phyloP scores from a whole-genome alignment of 2,329 filamentous ascomycete genomes.

The Knufia fluminis region DNA sequence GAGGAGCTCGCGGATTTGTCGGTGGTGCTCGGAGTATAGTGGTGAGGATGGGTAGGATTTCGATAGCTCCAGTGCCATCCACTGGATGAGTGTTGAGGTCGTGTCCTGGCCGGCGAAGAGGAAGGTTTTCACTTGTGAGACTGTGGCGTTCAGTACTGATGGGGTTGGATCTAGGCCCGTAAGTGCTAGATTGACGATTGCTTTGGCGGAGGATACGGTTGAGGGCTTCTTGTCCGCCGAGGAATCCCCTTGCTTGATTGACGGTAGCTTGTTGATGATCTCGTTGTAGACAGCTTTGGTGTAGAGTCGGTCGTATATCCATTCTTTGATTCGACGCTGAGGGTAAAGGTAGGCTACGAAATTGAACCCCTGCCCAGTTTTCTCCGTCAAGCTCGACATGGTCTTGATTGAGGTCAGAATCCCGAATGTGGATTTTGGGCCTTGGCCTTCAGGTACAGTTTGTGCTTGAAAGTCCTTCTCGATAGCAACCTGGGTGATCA shows the following conservation, averaged over 20 bases:
- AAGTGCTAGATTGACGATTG: slow-evolving; percentile 15
- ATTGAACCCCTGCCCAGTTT: slow-evolving; percentile 14
- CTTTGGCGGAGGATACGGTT: slow-evolving; percentile 8
- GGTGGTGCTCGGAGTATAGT: slow-evolving; percentile 17
- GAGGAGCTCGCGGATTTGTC: slow-evolving; percentile 29
- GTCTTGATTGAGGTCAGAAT: slow-evolving; percentile 13
- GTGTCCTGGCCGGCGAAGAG: slow-evolving; percentile 22
- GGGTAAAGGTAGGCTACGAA: slow-evolving; percentile 12
- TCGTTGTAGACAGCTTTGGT: slow-evolving; percentile 12
- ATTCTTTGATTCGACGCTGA: slow-evolving; percentile 12
- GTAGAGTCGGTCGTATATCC: slow-evolving; percentile 16
- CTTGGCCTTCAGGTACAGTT: slow-evolving; percentile 13
- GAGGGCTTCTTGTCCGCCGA: neutral
- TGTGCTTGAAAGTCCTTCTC: slow-evolving; percentile 22
- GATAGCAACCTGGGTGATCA: slow-evolving; percentile 32
- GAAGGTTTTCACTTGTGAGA: slow-evolving; percentile 20
- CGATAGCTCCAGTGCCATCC: slow-evolving; percentile 17
- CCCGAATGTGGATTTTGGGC: slow-evolving; percentile 13
- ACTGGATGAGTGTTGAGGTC: slow-evolving; percentile 22
- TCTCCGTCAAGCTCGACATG: slow-evolving; percentile 11
- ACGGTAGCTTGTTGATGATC: slow-evolving; percentile 12
- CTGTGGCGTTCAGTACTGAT: slow-evolving; percentile 13
- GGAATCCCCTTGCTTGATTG: neutral
- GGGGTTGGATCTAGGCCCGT: slow-evolving; percentile 12
- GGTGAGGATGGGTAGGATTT: slow-evolving; percentile 13